A percentile compares a stretch with the other conserved stretches of the same genome.
phyloP scores from a whole-genome alignment of 176 grass and related monocot genomes.

The Tillandsia leiboldiana region DNA sequence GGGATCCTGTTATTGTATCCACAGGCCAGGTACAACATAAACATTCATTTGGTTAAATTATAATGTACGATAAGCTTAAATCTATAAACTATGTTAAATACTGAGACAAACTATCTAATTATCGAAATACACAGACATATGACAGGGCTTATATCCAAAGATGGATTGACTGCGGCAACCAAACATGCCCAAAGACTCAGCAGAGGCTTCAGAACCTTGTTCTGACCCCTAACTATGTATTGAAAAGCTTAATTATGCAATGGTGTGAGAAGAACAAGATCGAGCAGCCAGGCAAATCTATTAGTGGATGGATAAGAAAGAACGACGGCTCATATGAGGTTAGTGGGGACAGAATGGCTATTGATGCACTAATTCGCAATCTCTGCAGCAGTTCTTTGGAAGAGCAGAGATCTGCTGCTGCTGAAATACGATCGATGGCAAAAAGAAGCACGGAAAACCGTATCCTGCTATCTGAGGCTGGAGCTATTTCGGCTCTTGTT shows the following conservation, averaged over 20 bases:
- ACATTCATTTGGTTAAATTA: neutral
- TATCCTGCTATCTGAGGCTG: constrained; percentile 73
- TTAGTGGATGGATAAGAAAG: constrained; percentile 30
- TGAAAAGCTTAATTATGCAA: constrained; percentile 82
- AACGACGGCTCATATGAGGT: constrained; percentile 63
- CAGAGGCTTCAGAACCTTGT: constrained; percentile 81
- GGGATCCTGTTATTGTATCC: constrained; percentile 93
- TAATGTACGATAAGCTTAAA: neutral
- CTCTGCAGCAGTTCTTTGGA: constrained; percentile 66
- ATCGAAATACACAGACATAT: constrained; percentile 57
- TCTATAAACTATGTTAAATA: constrained; percentile 13
- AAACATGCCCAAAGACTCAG: constrained; percentile 91
- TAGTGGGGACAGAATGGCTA: constrained; percentile 47
- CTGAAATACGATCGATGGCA: constrained; percentile 82
- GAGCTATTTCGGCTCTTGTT: constrained; percentile 72
- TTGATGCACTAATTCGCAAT: constrained; percentile 57
- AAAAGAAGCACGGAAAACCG: constrained; percentile 87
- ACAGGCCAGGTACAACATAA: constrained; percentile 72
- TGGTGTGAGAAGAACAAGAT: constrained; percentile 86
- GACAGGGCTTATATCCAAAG: constrained; percentile 82
- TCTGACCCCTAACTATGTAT: constrained; percentile 81
- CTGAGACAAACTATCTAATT: constrained; percentile 20
- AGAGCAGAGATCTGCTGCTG: constrained; percentile 67
- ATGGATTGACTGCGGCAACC: constrained; percentile 88
- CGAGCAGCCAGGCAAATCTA: constrained; percentile 49